Base-by-base conservation (phyloP, 1,284 basidiomycete species). In the Irpex sp. region DNA sequence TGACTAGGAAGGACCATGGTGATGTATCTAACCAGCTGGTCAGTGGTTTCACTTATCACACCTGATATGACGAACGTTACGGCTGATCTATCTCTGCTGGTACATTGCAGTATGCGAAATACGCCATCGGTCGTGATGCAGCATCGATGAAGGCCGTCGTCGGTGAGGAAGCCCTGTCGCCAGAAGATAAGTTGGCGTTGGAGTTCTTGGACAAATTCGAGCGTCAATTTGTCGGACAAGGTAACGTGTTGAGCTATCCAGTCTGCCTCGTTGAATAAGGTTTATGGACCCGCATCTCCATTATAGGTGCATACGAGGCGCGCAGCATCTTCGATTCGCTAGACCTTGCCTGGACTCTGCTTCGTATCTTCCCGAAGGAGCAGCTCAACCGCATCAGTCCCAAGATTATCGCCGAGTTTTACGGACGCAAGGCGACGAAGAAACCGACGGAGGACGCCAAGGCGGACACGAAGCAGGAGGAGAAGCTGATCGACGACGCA, bases 71-170 rank as follows among this genome's bases (percentile, higher is more conserved):
- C 34, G 26, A 64, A 65, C 66, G 64, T 70, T 61, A 67, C 72
- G 37, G 17, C 63, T 34, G 17, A 62, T 57, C 7, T 51, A 52
- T 52, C 8, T 17, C 11, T 36, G 51, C 21, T 52, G 15, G 54
- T 13, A 26, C 13, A 7, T 26, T 11, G 26, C 57, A 94, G 91
- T 97, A 97, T 75, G 94, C 94, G 71, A 97, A 96, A 80, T 98
- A 98, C 78, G 96, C 96, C 69, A 96, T 97, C 73, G 97, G 96
- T 61, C 89, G 94, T 73, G 97, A 99, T 75, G 97, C 97, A 37
- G 96, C 97, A 0, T 86, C 96, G 3, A 99, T 99, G 97, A 99
- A 99, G 80, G 97, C 97, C 62, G 97, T 99, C 57, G 97, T 99
- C 58, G 97, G 97, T 75, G 97, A 99, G 77, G 97, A 99, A 77